Conservation (phyloP, 352 stramenopile species). For the Phytophthora pistaciae region DNA sequence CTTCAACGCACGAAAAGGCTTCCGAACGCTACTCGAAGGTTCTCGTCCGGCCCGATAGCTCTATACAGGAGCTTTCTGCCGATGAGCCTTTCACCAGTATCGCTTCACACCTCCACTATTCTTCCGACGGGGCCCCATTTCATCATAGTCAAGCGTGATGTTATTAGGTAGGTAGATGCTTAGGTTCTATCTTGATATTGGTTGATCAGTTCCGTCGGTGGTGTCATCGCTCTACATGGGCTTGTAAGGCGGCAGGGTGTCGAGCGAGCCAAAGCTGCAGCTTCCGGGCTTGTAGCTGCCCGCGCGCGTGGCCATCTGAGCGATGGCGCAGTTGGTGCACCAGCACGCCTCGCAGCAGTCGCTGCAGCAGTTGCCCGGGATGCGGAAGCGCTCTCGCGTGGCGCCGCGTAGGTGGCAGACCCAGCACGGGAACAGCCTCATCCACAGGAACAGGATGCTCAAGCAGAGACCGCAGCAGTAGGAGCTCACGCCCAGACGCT, state of each 20-base stretch:
- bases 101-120: neutral
- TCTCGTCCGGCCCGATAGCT: slow-evolving; percentile 3
- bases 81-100: neutral
- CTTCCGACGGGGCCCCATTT: neutral
- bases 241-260: slow-evolving; percentile 12
- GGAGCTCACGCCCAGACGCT: slow-evolving; percentile 38
- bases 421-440: slow-evolving; percentile 1
- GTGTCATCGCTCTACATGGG: neutral
- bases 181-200: neutral
- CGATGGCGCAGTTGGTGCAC: slow-evolving; percentile 47
- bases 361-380: slow-evolving; percentile 31
- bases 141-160: neutral
- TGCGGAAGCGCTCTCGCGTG: slow-evolving; percentile 37
- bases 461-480: slow-evolving; percentile 19
- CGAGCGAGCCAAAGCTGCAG: slow-evolving; percentile 39
- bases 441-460: neutral
- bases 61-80: slow-evolving; percentile 14
- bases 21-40: slow-evolving; percentile 30
- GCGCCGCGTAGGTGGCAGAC: slow-evolving; percentile 37
- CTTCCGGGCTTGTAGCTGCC: slow-evolving; percentile 51
- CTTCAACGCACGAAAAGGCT: slow-evolving; percentile 10
- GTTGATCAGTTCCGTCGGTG: too few relatives aligned
- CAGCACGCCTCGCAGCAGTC: slow-evolving; percentile 37
- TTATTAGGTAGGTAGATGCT: neutral
- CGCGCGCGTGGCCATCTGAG: slow-evolving; percentile 49